Conservation (phyloP, 805 yeast species). For the Kodamaea jinghongensis region DNA sequence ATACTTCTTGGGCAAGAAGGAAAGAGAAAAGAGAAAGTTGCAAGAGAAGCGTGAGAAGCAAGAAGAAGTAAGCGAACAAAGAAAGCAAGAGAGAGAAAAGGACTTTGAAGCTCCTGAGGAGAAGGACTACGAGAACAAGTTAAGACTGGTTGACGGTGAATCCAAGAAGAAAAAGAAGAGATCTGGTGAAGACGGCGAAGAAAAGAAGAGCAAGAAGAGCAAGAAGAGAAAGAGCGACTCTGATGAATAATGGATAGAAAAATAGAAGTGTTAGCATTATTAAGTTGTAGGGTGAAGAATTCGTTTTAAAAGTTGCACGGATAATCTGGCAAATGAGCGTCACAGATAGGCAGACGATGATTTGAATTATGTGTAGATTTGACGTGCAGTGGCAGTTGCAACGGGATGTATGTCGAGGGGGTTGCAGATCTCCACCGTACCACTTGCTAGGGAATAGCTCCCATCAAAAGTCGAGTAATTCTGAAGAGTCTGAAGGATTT, state of each 20-base stretch:
- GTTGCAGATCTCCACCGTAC: no score
- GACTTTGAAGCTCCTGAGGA: constrained; percentile 89
- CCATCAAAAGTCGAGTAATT: no score
- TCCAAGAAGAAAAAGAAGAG: constrained; percentile 23
- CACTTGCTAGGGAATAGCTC: no score
- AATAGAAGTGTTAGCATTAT: background rate
- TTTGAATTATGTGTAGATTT: no score
- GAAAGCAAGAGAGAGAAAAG: constrained; percentile 67
- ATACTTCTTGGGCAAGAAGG: constrained; percentile 85
- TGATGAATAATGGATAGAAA: constrained; percentile 5
- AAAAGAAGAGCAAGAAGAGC: constrained; percentile 22
- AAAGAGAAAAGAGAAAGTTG: constrained; percentile 67
- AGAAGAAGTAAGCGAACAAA: constrained; percentile 61
- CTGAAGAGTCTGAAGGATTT: no score
- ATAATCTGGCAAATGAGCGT: no score
- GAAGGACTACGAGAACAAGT: constrained; percentile 46
- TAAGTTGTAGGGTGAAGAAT: no score
- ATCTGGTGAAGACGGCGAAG: constrained; percentile 23
- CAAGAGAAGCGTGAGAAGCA: constrained; percentile 80
- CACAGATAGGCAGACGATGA: no score
- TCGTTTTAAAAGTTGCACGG: no score
- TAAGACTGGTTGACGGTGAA: constrained; percentile 21
- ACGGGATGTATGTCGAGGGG: no score
- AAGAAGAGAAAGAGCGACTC: constrained; percentile 18
- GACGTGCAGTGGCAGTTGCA: no score